Evolutionary conservation across 1,284 basidiomycete species (phyloP).

Genomic region (Fomitopsis betulina): DNA sequence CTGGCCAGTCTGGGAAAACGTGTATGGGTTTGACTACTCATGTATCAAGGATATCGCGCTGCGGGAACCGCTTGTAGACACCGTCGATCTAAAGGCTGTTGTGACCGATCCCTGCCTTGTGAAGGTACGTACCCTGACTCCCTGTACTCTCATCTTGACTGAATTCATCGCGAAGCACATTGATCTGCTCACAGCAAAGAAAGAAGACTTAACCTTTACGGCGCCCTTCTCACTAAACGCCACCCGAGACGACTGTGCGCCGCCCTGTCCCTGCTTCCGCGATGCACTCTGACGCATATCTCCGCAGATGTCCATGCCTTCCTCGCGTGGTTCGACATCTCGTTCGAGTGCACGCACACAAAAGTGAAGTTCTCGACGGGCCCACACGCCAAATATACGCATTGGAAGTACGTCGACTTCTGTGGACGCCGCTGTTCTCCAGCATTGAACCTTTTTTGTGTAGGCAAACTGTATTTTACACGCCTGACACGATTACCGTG

Average conservation of each 20-base stretch:
- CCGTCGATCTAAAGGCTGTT: slow-evolving; percentile 91
- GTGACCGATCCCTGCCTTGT: slow-evolving; percentile 87
- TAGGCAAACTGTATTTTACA: slow-evolving; percentile 97
- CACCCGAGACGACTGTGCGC: slow-evolving; percentile 90
- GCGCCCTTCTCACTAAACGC: slow-evolving; percentile 79
- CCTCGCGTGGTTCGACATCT: slow-evolving; percentile 99
- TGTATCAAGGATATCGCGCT: slow-evolving; percentile 99
- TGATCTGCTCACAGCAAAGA: slow-evolving; percentile 88
- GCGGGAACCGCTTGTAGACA: slow-evolving; percentile 95
- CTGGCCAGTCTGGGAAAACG: slow-evolving; percentile 93
- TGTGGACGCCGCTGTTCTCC: not conserved
- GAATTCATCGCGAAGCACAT: slow-evolving; percentile 58
- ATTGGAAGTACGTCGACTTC: slow-evolving; percentile 80
- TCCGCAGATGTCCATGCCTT: slow-evolving; percentile 91
- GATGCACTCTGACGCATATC: slow-evolving; percentile 4
- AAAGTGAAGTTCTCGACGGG: slow-evolving; percentile 94
- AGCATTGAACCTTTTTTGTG: not conserved
- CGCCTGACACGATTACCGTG: slow-evolving; percentile 69
- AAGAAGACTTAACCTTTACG: slow-evolving; percentile 91
- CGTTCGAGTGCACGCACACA: slow-evolving; percentile 96
- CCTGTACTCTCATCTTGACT: not conserved
- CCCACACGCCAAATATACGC: slow-evolving; percentile 94
- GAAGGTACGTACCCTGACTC: slow-evolving; percentile 49
- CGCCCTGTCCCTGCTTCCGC: not conserved
- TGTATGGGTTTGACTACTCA: slow-evolving; percentile 99